Conservation (phyloP, 345 rosid genomes). For the Eucalyptus pumila region DNA sequence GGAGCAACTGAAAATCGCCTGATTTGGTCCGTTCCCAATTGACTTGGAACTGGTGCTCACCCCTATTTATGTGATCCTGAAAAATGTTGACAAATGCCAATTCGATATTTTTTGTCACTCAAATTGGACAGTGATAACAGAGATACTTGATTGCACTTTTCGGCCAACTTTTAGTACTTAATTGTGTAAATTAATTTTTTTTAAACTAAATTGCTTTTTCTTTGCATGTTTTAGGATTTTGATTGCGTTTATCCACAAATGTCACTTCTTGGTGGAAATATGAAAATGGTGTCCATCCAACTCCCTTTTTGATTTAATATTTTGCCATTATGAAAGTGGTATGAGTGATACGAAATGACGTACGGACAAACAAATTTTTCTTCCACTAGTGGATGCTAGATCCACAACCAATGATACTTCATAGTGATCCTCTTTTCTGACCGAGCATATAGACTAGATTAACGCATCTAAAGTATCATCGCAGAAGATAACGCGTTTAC, state of each 20-base stretch:
- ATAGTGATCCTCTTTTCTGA: neutral
- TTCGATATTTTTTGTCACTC: neutral
- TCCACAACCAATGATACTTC: neutral
- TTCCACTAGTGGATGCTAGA: neutral
- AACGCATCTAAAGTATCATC: neutral
- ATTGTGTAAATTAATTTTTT: no score
- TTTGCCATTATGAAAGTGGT: neutral
- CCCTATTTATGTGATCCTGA: neutral
- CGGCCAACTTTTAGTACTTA: neutral
- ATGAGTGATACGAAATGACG: neutral
- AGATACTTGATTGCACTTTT: neutral
- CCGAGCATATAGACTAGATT: neutral
- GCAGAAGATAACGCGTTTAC: neutral
- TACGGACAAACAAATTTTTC: neutral
- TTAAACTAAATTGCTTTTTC: neutral
- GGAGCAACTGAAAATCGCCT: neutral
- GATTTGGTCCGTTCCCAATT: neutral
- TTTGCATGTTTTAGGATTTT: neutral
- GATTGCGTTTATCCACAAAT: neutral
- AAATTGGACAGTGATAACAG: neutral
- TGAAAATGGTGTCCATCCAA: neutral
- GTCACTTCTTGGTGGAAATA: neutral
- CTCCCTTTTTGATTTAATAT: neutral
- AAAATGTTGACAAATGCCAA: neutral
- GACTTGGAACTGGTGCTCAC: neutral